Evolutionary conservation across 1,284 basidiomycete species (phyloP).

Genomic region (Moniliophthora roreri): DNA sequence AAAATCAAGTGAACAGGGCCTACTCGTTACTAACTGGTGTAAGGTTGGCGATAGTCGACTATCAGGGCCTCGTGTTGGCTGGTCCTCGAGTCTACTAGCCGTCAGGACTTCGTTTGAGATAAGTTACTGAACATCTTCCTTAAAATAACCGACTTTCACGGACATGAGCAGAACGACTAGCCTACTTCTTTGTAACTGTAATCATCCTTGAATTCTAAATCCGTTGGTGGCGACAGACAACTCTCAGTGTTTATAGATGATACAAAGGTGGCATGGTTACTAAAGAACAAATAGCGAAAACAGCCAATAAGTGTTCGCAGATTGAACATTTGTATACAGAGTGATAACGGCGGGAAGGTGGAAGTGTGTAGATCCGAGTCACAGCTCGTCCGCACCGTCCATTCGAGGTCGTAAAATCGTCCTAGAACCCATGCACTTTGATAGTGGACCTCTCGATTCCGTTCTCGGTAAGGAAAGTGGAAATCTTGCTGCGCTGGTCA

Average conservation of each 20-base stretch:
- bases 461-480: slow-evolving; percentile 80
- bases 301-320: too few species aligned
- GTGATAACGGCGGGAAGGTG: too few species aligned
- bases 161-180: background rate
- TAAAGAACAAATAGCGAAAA: background rate
- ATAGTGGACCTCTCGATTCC: slow-evolving; percentile 73
- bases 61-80: background rate
- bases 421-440: slow-evolving; percentile 87
- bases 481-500: slow-evolving; percentile 94
- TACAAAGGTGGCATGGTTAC: too few species aligned
- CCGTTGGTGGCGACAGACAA: too few species aligned
- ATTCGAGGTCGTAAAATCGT: slow-evolving; percentile 2
- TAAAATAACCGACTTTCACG: background rate
- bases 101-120: background rate
- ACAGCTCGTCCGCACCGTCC: too few species aligned
- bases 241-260: too few species aligned
- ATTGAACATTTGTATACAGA: background rate
- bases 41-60: slow-evolving; percentile 8
- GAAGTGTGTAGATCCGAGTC: too few species aligned
- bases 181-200: background rate
- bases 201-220: too few species aligned
- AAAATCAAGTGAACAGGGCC: slow-evolving; percentile 46
- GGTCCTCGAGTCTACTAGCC: background rate
- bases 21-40: too few species aligned
- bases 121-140: background rate